Evolutionary conservation across 805 yeast genomes (phyloP).

Genomic region (Metschnikowia sp.): DNA sequence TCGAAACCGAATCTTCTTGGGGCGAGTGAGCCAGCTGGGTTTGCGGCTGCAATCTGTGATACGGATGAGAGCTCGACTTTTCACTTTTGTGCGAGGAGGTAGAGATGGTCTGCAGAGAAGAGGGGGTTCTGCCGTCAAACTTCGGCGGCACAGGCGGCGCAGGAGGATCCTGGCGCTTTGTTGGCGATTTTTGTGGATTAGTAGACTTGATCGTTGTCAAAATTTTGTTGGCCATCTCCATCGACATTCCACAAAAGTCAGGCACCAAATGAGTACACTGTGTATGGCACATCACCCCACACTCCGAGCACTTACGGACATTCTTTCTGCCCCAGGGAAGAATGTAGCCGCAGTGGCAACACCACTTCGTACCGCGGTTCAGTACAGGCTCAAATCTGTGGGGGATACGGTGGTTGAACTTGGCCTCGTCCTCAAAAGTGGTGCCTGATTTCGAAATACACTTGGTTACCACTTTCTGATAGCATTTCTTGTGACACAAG

Average conservation of each 20-base stretch:
- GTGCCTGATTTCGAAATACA: constrained; percentile 76
- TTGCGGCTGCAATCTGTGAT: constrained; percentile 15
- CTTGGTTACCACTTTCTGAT: constrained; percentile 74
- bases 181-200: constrained; percentile 14
- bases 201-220: constrained; percentile 79
- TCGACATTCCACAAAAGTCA: constrained; percentile 97
- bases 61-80: constrained; percentile 7
- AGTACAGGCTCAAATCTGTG: constrained; percentile 92
- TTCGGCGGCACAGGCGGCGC: constrained; percentile 6
- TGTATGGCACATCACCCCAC: constrained; percentile 94
- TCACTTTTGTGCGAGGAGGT: neutral
- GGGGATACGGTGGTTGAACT: constrained; percentile 93
- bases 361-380: constrained; percentile 97
- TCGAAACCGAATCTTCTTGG: neutral
- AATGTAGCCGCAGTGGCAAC: constrained; percentile 97
- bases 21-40: constrained; percentile 9
- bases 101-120: constrained; percentile 2
- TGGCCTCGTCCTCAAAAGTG: constrained; percentile 70
- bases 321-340: constrained; percentile 93
- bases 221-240: constrained; percentile 93
- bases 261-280: constrained; percentile 94
- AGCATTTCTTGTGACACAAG: constrained; percentile 78
- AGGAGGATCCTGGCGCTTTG: constrained; percentile 1
- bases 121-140: neutral
- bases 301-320: constrained; percentile 86